Evolutionary conservation across 2,329 filamentous ascomycete genomes (phyloP), one percentile per base, ranked within the genome.

Genomic region (Cercospora sojina): DNA sequence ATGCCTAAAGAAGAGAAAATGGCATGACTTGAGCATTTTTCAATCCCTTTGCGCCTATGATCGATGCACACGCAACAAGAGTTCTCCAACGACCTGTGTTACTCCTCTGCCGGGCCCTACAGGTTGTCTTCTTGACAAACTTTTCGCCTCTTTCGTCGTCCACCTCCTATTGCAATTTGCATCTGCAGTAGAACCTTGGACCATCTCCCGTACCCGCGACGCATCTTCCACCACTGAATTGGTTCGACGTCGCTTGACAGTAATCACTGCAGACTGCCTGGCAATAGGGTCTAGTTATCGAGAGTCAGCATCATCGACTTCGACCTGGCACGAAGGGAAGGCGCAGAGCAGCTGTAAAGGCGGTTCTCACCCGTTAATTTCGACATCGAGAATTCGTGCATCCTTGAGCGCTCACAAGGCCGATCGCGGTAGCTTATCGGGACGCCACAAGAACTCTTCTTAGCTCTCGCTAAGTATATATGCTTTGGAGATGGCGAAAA

Each of bases 201-300:
- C 56, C 56, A 38, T 59, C 56, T 12, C n/a, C n/a, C 9, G 56
- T 59, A 1, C 56, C 56, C 12, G 31, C 31, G 5, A 59, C 56
- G 35, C 56, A 59, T 16, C 56, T 59, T 25, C 56, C 56, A 0
- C 56, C 56, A 8, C 20, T 35, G 18, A 25, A 59, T 25, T 13
- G 20, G 18, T 38, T 18, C n/a, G 31, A 59, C 3, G 31, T 38
- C 56, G 56, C 16, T 59, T 59, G 56, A 32, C 56, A 58, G 55
- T 58, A 58, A 16, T 58, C 55, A 5, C 55, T 58, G 55, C 55
- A 58, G 9, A 58, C 55, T 58, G 31, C 55, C 29, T 58, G 55
- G 18, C 55, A 59, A 3, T 59, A 59, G 41, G 56, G 56, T 4
- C 56, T 59, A 12, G 9, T 16, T 31, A 1, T 7, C 12, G 16